These are phyloP conservation scores for Diutina sp. DNA, from an alignment of 1,139 yeast genomes.

Conservation along the genomic window DNA sequence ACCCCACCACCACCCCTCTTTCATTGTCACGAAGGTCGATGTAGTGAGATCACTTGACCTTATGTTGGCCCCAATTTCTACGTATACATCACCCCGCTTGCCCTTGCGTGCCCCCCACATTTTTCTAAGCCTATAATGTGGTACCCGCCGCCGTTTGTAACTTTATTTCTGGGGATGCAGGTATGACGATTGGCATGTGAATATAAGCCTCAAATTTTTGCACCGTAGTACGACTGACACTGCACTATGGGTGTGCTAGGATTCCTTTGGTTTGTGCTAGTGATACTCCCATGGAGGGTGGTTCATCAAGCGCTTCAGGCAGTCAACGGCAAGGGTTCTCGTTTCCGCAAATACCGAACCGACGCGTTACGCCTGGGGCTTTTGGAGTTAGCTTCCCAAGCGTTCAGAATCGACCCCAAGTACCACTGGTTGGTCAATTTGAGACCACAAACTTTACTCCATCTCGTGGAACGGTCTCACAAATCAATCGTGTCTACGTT, in stretches of 20 bases:
- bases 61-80: neutral
- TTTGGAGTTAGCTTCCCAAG: neutral
- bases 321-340: neutral
- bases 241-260: neutral
- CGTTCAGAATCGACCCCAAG: neutral
- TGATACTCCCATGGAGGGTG: neutral
- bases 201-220: neutral
- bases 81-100: neutral
- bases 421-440: conserved; percentile 1
- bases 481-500: neutral
- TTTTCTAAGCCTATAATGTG: too few relatives aligned
- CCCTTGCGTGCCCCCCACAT: neutral
- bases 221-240: neutral
- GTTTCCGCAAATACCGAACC: neutral
- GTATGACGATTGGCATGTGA: neutral
- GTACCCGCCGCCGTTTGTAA: neutral
- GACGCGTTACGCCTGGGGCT: neutral
- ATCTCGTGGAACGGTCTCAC: neutral
- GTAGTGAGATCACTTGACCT: too few relatives aligned
- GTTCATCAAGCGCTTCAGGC: neutral
- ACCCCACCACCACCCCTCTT: too few relatives aligned
- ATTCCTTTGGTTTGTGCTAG: neutral
- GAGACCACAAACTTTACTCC: neutral
- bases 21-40: too few relatives aligned
- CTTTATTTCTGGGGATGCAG: neutral